Percentiles rank a stretch among this genome's conserved stretches.
Conservation (phyloP, 2,329 filamentous ascomycete species). For the Geosmithia putterillii region DNA sequence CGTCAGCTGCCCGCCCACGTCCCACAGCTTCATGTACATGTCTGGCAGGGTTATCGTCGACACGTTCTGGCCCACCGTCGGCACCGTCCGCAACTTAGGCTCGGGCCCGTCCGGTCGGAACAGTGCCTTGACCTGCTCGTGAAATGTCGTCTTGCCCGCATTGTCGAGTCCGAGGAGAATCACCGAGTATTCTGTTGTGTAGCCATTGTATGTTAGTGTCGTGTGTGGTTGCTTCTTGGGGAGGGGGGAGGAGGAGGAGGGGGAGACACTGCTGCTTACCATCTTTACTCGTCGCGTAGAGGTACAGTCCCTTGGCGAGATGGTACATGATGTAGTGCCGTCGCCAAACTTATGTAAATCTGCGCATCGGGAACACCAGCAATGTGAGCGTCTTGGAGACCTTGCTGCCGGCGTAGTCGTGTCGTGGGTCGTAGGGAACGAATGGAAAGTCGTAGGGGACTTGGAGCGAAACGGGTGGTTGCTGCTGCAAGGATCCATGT, state of each 20-base stretch:
- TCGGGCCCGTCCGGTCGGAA: conserved; percentile 53
- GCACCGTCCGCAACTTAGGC: conserved; percentile 74
- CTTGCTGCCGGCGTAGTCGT: too few species aligned
- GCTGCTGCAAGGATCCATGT: too few species aligned
- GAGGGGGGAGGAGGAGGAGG: conserved; percentile 2
- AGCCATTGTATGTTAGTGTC: conserved; percentile 2
- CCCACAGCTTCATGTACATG: conserved; percentile 98
- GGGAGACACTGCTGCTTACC: conserved; percentile 33
- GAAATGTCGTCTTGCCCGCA: conserved; percentile 94
- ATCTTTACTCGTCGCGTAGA: conserved; percentile 95
- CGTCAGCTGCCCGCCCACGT: conserved; percentile 85
- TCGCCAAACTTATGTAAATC: too few species aligned
- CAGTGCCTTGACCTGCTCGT: conserved; percentile 88
- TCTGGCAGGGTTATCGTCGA: conserved; percentile 81
- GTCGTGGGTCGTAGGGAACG: too few species aligned
- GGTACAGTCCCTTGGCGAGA: conserved; percentile 86
- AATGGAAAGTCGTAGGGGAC: too few species aligned
- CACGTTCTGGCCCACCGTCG: conserved; percentile 95
- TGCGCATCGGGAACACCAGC: too few species aligned
- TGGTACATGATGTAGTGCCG: conserved; percentile 95
- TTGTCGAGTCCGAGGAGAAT: conserved; percentile 96
- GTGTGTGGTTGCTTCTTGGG: conserved; percentile 1
- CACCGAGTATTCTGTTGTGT: conserved; percentile 72
- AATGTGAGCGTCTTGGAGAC: too few species aligned
- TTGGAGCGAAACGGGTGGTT: too few species aligned